Conservation (phyloP, 768 basidiomycete species). For the Pleurotus salmoneostramineus region DNA sequence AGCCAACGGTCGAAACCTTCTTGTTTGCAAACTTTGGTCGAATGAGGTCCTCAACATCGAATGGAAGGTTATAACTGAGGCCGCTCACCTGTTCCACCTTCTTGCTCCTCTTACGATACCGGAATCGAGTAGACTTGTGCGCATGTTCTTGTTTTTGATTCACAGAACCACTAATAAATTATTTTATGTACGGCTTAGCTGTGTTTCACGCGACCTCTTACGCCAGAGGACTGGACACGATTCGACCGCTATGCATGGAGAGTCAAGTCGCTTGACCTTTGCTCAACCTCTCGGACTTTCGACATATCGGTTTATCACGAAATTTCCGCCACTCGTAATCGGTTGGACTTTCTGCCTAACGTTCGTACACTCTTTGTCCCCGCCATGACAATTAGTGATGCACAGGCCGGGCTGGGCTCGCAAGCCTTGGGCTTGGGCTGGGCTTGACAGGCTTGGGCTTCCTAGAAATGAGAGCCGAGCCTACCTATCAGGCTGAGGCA, state of each 20-base stretch:
- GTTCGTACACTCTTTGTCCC: too few species aligned
- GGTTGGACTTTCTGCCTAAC: too few species aligned
- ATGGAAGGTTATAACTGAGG: not conserved
- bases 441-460: constrained; percentile 21
- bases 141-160: not conserved
- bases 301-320: too few species aligned
- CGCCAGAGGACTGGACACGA: not conserved
- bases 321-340: too few species aligned
- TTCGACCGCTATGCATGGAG: not conserved
- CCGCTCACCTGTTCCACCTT: not conserved
- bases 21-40: not conserved
- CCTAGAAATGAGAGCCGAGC: constrained; percentile 10
- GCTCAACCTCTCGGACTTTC: too few species aligned
- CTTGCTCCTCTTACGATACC: not conserved
- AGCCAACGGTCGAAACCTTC: not conserved
- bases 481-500: constrained; percentile 12
- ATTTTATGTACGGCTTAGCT: too few species aligned
- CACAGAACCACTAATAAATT: not conserved
- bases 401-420: constrained; percentile 19
- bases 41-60: not conserved
- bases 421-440: constrained; percentile 18
- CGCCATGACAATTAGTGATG: constrained; percentile 13
- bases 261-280: not conserved
- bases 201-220: not conserved
- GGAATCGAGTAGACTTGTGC: not conserved